Base-by-base conservation (phyloP, 2,329 filamentous ascomycete species). In the Monilinia fructicola region DNA sequence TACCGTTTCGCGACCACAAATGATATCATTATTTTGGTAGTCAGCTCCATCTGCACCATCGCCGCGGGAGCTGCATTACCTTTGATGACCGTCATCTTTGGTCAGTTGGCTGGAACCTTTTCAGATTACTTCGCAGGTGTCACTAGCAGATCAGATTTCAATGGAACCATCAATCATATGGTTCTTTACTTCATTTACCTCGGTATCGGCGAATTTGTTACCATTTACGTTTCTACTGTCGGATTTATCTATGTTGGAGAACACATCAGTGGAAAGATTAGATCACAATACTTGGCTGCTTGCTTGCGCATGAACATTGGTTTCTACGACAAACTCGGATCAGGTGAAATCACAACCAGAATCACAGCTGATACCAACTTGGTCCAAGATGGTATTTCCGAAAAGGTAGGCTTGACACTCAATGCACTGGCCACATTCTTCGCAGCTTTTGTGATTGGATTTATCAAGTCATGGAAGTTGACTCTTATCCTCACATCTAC, bases 331-430 rank as follows among this genome's bases (percentile, higher is more conserved):
- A 95, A 95, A 74, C 84, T 97, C 18, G 94, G 93, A 62, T 90
- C 93, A 44, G 93, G 94, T 67, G 95, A 97, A 78, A 91, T 98
- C 68, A 97, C 93, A 0, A 97, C 93, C 1, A 89, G 93, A 70
- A 97, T 97, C 73, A 98, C 94, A 0, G 90, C 93, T 14, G 94
- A 98, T 77, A 96, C 92, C 54, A 97, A 97, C 74, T 81, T 96
- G 64, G 89, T 98, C 65, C 94, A 97, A 77, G 93, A 96, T 71
- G 94, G 93, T 66, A 92, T 99, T 55, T 96, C 92, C 0, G 92
- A 96, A 78, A 97, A 97, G 80, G 85, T 96, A 54, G 88, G 87
- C 18, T 80, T 97, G 70, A 93, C 91, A 0, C 76, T 96, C 66
- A 87, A 88, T 18, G 91, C 91, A 16, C 60, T 93, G 4, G 87